Evolutionary conservation across 2,329 filamentous ascomycete species (phyloP).

Genomic region (Fusarium fujikuroi): DNA sequence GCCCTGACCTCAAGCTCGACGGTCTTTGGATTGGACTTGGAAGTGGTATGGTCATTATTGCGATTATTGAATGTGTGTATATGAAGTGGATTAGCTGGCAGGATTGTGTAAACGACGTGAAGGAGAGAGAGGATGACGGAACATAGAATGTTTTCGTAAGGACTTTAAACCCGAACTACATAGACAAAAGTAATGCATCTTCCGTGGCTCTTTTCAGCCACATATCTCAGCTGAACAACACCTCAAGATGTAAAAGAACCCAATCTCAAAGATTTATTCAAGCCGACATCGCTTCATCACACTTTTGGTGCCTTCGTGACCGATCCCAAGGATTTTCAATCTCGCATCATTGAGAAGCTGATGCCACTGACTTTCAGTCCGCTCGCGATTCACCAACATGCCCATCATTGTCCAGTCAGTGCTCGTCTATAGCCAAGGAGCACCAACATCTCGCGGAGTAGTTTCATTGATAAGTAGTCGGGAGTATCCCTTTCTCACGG

Average conservation of each 20-base stretch:
- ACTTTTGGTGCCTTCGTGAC: conserved; percentile 10
- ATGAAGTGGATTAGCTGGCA: conserved; percentile 42
- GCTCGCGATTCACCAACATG: conserved; percentile 39
- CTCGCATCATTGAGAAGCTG: conserved; percentile 18
- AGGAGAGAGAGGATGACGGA: conserved; percentile 32
- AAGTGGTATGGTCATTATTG: conserved; percentile 40
- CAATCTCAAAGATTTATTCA: background rate
- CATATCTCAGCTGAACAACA: background rate
- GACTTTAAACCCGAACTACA: background rate
- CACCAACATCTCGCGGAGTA: conserved; percentile 21
- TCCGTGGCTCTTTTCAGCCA: background rate
- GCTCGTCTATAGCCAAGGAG: conserved; percentile 37
- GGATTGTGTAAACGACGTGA: conserved; percentile 39
- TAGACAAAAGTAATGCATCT: background rate
- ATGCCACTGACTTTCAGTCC: conserved; percentile 34
- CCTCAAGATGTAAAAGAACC: too few species aligned
- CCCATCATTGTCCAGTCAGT: conserved; percentile 44
- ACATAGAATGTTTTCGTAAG: conserved; percentile 1
- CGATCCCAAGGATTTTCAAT: conserved; percentile 23
- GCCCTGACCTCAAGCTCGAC: conserved; percentile 38
- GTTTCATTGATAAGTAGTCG: conserved; percentile 31
- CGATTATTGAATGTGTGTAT: conserved; percentile 37
- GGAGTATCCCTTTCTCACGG: conserved; percentile 37
- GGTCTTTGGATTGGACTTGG: conserved; percentile 42
- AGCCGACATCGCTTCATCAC: conserved; percentile 24